A percentile compares a stretch with the other conserved stretches of the same genome.
Conservation (phyloP, 1,139 yeast species). For the Magnusiomyces magnusii region DNA sequence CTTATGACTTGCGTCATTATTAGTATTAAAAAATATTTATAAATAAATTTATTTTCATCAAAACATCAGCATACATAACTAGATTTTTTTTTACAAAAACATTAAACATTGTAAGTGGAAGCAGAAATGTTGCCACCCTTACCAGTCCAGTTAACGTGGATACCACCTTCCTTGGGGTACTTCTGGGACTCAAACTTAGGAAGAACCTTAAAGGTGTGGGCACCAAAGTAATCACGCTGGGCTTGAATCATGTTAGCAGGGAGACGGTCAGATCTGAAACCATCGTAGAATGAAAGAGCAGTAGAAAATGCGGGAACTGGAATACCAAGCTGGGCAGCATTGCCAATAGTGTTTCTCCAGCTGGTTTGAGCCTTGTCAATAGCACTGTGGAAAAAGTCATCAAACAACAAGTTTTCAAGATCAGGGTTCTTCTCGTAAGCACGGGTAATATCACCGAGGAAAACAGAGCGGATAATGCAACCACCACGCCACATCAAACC, state of each 20-base stretch:
- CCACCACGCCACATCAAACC: conserved; percentile 99
- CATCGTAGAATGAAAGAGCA: conserved; percentile 97
- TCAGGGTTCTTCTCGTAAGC: conserved; percentile 94
- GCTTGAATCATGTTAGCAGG: conserved; percentile 99
- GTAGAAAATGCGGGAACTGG: conserved; percentile 98
- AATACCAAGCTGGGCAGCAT: conserved; percentile 77
- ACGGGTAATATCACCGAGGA: conserved; percentile 93
- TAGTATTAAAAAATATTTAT: too few relatives aligned
- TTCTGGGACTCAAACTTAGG: conserved; percentile 73
- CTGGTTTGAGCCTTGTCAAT: conserved; percentile 89
- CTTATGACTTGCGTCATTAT: too few relatives aligned
- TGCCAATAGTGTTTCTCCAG: conserved; percentile 84
- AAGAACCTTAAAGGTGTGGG: conserved; percentile 95
- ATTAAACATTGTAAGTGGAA: conserved; percentile 86
- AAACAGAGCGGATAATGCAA: conserved; percentile 97
- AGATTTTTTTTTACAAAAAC: too few relatives aligned
- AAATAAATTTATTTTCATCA: background rate
- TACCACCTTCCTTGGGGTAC: conserved; percentile 72
- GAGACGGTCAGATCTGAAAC: conserved; percentile 90
- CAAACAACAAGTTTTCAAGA: conserved; percentile 90
- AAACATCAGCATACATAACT: background rate
- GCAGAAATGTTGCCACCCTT: conserved; percentile 98
- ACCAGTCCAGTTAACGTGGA: conserved; percentile 99
- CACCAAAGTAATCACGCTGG: conserved; percentile 99
- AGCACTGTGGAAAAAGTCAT: conserved; percentile 90